phyloP scores from a whole-genome alignment of 1,139 yeast species.

The Yamadazyma siamensis region DNA sequence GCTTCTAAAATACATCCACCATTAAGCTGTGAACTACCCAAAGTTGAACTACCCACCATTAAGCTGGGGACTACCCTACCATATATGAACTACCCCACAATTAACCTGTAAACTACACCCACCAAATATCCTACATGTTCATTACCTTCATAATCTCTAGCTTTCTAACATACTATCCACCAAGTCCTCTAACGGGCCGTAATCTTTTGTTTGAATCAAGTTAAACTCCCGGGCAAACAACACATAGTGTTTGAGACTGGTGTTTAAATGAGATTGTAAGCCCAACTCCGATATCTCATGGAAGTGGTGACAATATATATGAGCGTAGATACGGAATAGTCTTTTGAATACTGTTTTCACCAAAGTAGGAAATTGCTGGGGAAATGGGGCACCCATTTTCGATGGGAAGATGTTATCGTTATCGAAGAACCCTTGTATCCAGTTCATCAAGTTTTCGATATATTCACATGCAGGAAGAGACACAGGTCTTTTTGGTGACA shows the following conservation, averaged over 20 bases:
- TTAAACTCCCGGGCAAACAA: conserved; percentile 82
- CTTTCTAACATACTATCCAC: conserved; percentile 63
- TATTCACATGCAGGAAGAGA: conserved; percentile 88
- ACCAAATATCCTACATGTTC: no score
- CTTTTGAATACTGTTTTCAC: conserved; percentile 87
- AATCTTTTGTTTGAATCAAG: conserved; percentile 74
- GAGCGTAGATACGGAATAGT: conserved; percentile 94
- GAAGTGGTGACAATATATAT: conserved; percentile 95
- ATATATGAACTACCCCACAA: no score
- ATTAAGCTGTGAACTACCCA: no score
- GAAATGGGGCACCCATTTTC: conserved; percentile 83
- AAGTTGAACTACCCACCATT: no score
- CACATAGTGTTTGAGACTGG: conserved; percentile 91
- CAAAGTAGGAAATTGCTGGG: conserved; percentile 64
- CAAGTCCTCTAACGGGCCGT: conserved; percentile 87
- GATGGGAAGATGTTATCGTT: conserved; percentile 89
- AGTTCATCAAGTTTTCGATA: conserved; percentile 86
- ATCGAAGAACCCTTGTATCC: conserved; percentile 90
- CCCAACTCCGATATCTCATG: conserved; percentile 92
- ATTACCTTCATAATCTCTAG: no score
- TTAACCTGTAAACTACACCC: no score
- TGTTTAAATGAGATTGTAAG: conserved; percentile 86
- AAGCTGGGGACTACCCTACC: no score
- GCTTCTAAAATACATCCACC: no score
- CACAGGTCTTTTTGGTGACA: conserved; percentile 50